Evolutionary conservation across 140 eudicot species (phyloP).

Genomic region (Cichorium intybus): DNA sequence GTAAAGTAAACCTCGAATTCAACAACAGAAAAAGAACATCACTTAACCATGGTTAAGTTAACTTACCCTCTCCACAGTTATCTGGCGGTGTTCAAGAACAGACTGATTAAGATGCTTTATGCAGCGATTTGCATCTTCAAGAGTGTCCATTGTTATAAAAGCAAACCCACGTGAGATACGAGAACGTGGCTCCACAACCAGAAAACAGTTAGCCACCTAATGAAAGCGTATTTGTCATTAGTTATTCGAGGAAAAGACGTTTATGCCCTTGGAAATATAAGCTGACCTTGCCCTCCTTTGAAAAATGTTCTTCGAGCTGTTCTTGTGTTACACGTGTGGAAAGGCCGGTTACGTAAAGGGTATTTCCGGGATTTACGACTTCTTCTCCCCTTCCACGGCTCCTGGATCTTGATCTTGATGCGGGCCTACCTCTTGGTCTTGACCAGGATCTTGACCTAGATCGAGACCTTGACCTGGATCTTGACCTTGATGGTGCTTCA

Average conservation of each 20-base stretch:
- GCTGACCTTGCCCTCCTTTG: conserved; percentile 77
- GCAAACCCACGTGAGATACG: conserved; percentile 98
- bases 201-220: conserved; percentile 83
- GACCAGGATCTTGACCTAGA: no score
- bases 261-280: background rate
- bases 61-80: conserved; percentile 97
- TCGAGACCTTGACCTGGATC: conserved; percentile 52
- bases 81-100: conserved; percentile 90
- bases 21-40: conserved; percentile 30
- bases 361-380: conserved; percentile 61
- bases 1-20: conserved; percentile 78
- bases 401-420: conserved; percentile 60
- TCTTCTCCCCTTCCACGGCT: conserved; percentile 89
- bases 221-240: background rate
- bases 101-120: conserved; percentile 93
- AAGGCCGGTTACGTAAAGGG: conserved; percentile 82
- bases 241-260: background rate
- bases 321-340: conserved; percentile 79
- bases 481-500: conserved; percentile 46
- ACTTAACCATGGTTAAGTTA: conserved; percentile 6
- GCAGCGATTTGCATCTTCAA: conserved; percentile 92
- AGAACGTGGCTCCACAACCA: conserved; percentile 97
- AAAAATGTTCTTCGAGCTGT: conserved; percentile 74
- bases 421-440: conserved; percentile 50
- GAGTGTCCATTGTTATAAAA: conserved; percentile 77